Evolutionary conservation across 2,329 filamentous ascomycete species (phyloP).

Genomic region (Neoarthrinium moseri): DNA sequence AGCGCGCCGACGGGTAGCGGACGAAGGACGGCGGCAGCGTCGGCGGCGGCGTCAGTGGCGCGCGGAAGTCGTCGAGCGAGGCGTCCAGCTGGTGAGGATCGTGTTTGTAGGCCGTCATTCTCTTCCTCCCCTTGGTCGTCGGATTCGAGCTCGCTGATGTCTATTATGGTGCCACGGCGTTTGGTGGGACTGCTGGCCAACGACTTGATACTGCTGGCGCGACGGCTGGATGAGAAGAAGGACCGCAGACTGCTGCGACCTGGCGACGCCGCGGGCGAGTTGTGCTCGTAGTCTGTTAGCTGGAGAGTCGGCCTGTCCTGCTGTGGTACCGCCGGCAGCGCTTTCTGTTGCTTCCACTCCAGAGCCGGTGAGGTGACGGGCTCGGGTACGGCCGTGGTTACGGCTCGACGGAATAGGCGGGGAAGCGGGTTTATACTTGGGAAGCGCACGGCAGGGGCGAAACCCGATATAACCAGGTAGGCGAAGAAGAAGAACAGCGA

Average conservation of each 20-base stretch:
- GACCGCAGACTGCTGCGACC: slow-evolving; percentile 22
- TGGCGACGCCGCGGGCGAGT: slow-evolving; percentile 11
- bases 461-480: slow-evolving; percentile 39
- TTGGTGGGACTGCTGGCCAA: not conserved
- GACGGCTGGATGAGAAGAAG: slow-evolving; percentile 21
- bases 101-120: slow-evolving; percentile 11
- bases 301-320: slow-evolving; percentile 21
- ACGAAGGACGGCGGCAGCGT: slow-evolving; percentile 33
- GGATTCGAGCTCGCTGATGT: not conserved
- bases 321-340: slow-evolving; percentile 10
- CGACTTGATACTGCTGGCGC: slow-evolving; percentile 13
- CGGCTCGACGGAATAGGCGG: slow-evolving; percentile 8
- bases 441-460: slow-evolving; percentile 21
- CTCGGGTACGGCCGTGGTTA: slow-evolving; percentile 1
- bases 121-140: not conserved
- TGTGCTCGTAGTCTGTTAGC: slow-evolving; percentile 20
- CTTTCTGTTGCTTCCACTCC: slow-evolving; percentile 8
- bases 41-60: slow-evolving; percentile 43
- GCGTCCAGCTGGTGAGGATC: slow-evolving; percentile 38
- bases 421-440: slow-evolving; percentile 10
- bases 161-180: slow-evolving; percentile 3
- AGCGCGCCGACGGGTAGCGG: slow-evolving; percentile 39
- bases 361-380: slow-evolving; percentile 1
- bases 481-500: slow-evolving; percentile 50
- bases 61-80: slow-evolving; percentile 51